Base-by-base conservation (phyloP, 1,139 yeast species). In the Sugiyamaella pinicola region DNA sequence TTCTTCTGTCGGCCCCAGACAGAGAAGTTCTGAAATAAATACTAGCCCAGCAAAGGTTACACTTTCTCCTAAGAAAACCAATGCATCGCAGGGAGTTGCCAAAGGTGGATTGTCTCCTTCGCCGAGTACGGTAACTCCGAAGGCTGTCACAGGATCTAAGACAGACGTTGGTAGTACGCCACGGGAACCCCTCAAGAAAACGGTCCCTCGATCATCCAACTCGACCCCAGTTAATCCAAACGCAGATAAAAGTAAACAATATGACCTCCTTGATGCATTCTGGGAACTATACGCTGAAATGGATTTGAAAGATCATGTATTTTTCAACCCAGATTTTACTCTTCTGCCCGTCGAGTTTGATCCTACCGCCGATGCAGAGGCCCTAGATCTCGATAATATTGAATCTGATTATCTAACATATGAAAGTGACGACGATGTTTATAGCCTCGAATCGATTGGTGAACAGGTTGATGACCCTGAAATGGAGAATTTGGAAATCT, bases 231-330 rank as follows among this genome's bases (percentile, higher is more conserved):
- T n/a, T 4, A 9, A 7, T 17, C n/a, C 21, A 17, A 35, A 5
- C 7, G 41, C 10, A 22, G 29, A 21, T 12, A 22, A 38, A 8
- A 6, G n/a, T 22, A 5, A 21, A 8, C 26, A 26, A 26, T 26
- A 37, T 18, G 37, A 28, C 29, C 22, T 46, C 13, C 13, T 28
- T 8, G 54, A 51, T 17, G 45, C 45, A 8, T 46, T 51, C 26
- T 13, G 13, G 2, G 54, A 51, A 29, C 50, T 51, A 9, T 38
- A 38, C 24, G 22, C 43, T 4, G 55, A 52, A 31, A 49, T 52
- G 55, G 50, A 52, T 21, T 43, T 52, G 31, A 46, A 49, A 18
- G 33, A 49, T 24, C 55, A 52, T 21, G 42, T 47, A 19, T 52
- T 52, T 21, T 52, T 52, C 28, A 44, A 39, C 9, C 49, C 43